These are phyloP conservation scores for Boletus subcaerulescens DNA, from an alignment of 768 basidiomycete species.

Conservation along the genomic window DNA sequence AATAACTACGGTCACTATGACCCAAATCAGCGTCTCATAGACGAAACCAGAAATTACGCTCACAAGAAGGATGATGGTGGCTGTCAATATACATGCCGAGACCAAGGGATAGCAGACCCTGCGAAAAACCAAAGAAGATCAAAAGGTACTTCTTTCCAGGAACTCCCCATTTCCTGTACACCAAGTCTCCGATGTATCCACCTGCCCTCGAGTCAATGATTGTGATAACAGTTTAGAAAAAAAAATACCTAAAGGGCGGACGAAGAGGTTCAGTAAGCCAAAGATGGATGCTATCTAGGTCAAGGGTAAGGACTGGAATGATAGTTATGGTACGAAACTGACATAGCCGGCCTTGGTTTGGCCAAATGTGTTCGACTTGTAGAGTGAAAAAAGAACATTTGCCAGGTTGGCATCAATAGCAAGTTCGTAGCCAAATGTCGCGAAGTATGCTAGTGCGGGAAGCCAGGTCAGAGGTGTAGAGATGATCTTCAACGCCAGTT, in stretches of 20 bases:
- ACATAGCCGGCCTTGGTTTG: constrained; percentile 6
- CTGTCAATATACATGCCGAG: constrained; percentile 42
- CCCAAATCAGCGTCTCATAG: neutral
- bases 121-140: neutral
- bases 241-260: neutral
- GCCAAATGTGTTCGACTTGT: constrained; percentile 1
- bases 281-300: constrained; percentile 1
- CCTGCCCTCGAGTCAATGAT: neutral
- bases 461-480: constrained; percentile 2
- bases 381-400: neutral
- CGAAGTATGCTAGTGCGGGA: constrained; percentile 1
- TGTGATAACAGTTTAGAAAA: neutral
- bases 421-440: constrained; percentile 5
- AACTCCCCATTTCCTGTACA: constrained; percentile 5
- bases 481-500: neutral
- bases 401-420: constrained; percentile 6
- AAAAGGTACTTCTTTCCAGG: constrained; percentile 6
- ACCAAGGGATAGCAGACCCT: constrained; percentile 3
- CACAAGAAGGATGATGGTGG: constrained; percentile 19
- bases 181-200: constrained; percentile 1
- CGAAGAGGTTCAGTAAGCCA: constrained; percentile 1
- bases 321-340: neutral
- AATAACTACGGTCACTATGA: neutral
- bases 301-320: neutral
- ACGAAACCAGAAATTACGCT: neutral